Evolutionary conservation across 2,329 filamentous ascomycete species (phyloP).

Genomic region (Cladobotryum protrusum): DNA sequence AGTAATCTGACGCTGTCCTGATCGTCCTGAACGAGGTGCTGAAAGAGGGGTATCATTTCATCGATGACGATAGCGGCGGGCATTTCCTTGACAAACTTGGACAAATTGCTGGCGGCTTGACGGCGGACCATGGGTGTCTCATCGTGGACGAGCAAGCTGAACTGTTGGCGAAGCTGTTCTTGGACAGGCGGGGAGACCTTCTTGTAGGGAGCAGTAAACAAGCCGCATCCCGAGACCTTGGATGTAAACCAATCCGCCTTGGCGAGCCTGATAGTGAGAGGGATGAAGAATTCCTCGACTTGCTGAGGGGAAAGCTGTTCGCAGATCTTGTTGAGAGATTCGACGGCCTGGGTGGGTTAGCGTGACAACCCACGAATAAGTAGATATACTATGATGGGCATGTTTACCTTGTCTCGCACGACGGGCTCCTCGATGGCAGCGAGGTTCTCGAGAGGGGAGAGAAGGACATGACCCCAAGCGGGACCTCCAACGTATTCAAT

Average conservation of each 20-base stretch:
- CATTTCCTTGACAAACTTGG: slow-evolving; percentile 98
- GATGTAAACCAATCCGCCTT: slow-evolving; percentile 99
- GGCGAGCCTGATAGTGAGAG: slow-evolving; percentile 87
- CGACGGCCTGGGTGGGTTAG: slow-evolving; percentile 65
- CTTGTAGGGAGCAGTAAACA: slow-evolving; percentile 89
- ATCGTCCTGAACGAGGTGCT: slow-evolving; percentile 92
- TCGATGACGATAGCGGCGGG: slow-evolving; percentile 84
- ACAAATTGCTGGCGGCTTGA: slow-evolving; percentile 91
- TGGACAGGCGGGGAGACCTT: slow-evolving; percentile 85
- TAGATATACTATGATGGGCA: slow-evolving; percentile 16
- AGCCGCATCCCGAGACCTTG: slow-evolving; percentile 94
- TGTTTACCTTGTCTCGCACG: slow-evolving; percentile 85
- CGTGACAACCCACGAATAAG: slow-evolving; percentile 2
- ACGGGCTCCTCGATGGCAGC: slow-evolving; percentile 97
- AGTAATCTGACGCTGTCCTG: slow-evolving; percentile 95
- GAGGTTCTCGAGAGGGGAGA: slow-evolving; percentile 95
- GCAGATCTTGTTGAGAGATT: slow-evolving; percentile 99
- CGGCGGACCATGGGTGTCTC: slow-evolving; percentile 98
- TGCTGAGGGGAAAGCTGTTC: slow-evolving; percentile 83
- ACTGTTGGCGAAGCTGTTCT: slow-evolving; percentile 86
- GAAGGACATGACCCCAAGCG: slow-evolving; percentile 88
- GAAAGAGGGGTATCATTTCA: slow-evolving; percentile 98
- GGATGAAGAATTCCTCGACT: slow-evolving; percentile 96
- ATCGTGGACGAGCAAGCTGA: slow-evolving; percentile 88
- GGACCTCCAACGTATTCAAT: slow-evolving; percentile 96